Percentiles rank a stretch among this genome's conserved stretches.
These are phyloP conservation scores for Saccharomycopsis sp. DNA, from an alignment of 805 yeast genomes.

Conservation along the genomic window DNA sequence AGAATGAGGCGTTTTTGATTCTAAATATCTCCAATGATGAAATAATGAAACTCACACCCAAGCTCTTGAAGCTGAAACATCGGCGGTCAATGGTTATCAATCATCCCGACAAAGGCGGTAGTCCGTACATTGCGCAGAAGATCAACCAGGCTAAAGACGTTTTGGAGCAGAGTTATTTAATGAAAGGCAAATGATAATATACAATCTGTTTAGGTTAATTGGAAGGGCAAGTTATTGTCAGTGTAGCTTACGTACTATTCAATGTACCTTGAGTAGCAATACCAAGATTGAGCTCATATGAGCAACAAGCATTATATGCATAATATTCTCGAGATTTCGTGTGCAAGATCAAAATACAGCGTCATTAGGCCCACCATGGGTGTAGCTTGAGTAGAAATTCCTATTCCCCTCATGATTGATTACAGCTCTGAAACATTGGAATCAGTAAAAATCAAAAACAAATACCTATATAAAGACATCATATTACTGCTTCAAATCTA, in stretches of 20 bases:
- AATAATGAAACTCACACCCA: constrained; percentile 40
- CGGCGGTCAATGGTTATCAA: constrained; percentile 71
- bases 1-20: constrained; percentile 62
- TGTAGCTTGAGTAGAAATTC: too few relatives aligned
- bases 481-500: background rate
- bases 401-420: too few relatives aligned
- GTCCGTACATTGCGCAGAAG: constrained; percentile 73
- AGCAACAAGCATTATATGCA: too few relatives aligned
- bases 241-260: too few relatives aligned
- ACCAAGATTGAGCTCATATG: background rate
- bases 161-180: constrained; percentile 55
- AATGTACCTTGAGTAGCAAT: background rate
- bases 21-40: constrained; percentile 52
- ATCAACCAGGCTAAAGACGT: constrained; percentile 82
- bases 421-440: too few relatives aligned
- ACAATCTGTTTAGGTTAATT: background rate
- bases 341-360: too few relatives aligned
- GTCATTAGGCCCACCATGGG: too few relatives aligned
- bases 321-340: too few relatives aligned
- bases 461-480: too few relatives aligned
- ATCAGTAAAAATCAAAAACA: too few relatives aligned
- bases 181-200: constrained; percentile 23
- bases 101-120: constrained; percentile 89
- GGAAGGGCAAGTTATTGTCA: background rate
- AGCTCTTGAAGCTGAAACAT: constrained; percentile 61